Evolutionary conservation across 1,139 yeast genomes (phyloP), one percentile per base, ranked within the genome.

Genomic region (Chernovozyma aurita): DNA sequence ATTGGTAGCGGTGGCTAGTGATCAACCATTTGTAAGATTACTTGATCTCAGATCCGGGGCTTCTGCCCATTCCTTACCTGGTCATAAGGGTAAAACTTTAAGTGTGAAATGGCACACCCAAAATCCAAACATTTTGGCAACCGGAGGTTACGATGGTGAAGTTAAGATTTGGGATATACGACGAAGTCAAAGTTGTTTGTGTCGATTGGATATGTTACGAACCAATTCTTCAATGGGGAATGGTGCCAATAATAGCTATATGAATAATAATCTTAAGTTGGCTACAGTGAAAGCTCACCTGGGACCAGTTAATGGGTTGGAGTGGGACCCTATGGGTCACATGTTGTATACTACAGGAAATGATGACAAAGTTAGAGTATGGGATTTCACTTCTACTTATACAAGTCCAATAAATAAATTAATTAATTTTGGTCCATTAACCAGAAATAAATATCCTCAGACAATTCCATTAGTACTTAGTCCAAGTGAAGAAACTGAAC

Each of bases 121-220:
- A n/a, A 60, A 76, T 36, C 62, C 75, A 2, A 61, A 80, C 46
- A 41, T 84, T 15, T 63, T 86, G 3, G 85, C 87, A 0, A 71
- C 87, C 1, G 95, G 94, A 3, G 92, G 94, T 6, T 69, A 75
- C 24, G 90, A 84, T 48, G 95, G 86, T 0, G 80, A 76, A 40
- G 73, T 76, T 15, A 68, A 74, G 37, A 55, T 79, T 0, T 80
- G 95, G 95, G 95, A 86, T 51, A 76, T 85, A 4, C 62, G 95
- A 32, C 63, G 85, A 37, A 77, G 86, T 33, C 66, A 71, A 14
- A 74, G 84, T 24, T 82, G 88, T 49, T 57, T 86, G 18, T 75
- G 78, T 44, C 67, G 78, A 21, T 61, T 80, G 44, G 90, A 80
- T 50, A 70, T 72, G 73, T 44, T 63, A 13, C 46, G 59, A 20